Conservation (phyloP, 148 eudicot species). For the Rhododendron molle region DNA sequence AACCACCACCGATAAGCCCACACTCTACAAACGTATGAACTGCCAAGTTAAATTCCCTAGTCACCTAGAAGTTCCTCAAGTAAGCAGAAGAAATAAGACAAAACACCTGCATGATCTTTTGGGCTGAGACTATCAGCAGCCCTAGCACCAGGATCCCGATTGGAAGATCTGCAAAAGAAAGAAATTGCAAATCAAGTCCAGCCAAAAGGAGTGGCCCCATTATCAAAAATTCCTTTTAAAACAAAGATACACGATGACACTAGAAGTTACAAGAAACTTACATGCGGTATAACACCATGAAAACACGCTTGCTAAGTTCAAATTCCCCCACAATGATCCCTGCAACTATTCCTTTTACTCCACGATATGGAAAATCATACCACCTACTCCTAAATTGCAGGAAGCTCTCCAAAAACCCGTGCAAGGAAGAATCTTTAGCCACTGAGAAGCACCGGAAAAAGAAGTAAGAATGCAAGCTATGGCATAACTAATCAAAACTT, state of each 20-base stretch:
- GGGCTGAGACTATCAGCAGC: constrained; percentile 62
- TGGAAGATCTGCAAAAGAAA: constrained; percentile 60
- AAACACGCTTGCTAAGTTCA: constrained; percentile 81
- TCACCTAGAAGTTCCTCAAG: background rate
- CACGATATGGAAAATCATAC: constrained; percentile 93
- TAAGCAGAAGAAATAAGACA: constrained; percentile 9
- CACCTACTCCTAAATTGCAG: constrained; percentile 84
- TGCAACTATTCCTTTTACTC: constrained; percentile 81
- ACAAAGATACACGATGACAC: background rate
- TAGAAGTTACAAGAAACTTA: constrained; percentile 29
- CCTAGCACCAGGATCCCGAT: constrained; percentile 77
- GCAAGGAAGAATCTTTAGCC: constrained; percentile 71
- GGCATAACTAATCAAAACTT: background rate
- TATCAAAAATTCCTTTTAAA: background rate
- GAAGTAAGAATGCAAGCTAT: constrained; percentile 11
- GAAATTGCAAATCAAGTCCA: background rate
- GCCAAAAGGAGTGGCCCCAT: background rate
- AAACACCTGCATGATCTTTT: constrained; percentile 82
- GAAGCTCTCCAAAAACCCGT: constrained; percentile 78
- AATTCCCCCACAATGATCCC: constrained; percentile 90
- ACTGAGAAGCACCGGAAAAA: constrained; percentile 39
- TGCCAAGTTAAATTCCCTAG: background rate
- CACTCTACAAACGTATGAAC: background rate
- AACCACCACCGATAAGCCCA: background rate
- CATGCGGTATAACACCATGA: constrained; percentile 91